A percentile compares a stretch with the other conserved stretches of the same genome.
phyloP scores from a whole-genome alignment of 1,284 basidiomycete species.

The Melampsora larici-populina region DNA sequence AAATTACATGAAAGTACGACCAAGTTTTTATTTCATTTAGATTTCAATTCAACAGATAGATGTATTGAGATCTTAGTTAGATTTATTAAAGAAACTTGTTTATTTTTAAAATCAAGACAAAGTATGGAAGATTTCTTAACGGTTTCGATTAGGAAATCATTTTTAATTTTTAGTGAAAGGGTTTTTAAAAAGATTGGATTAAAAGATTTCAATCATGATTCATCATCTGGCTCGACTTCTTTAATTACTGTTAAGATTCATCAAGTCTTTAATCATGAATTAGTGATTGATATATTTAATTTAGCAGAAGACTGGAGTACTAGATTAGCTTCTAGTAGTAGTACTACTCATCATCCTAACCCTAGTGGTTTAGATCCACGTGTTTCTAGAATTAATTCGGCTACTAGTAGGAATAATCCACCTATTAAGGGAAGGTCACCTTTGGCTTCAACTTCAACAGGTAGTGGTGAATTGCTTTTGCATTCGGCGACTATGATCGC shows the following conservation, averaged over 20 bases:
- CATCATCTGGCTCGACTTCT: neutral
- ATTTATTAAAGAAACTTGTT: conserved; percentile 35
- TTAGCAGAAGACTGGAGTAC: conserved; percentile 40
- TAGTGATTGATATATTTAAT: conserved; percentile 39
- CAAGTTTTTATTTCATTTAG: conserved; percentile 30
- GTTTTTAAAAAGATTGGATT: conserved; percentile 20
- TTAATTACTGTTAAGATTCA: neutral
- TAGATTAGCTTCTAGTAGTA: neutral
- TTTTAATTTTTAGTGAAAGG: conserved; percentile 28
- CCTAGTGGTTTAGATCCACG: conserved; percentile 3
- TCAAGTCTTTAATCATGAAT: conserved; percentile 25
- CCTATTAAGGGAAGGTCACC: neutral
- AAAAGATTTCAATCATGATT: neutral
- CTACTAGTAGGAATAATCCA: conserved; percentile 7
- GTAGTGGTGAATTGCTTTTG: conserved; percentile 25
- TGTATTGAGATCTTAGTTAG: conserved; percentile 30
- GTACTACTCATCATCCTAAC: neutral
- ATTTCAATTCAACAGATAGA: conserved; percentile 15
- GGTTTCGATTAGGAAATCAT: conserved; percentile 40
- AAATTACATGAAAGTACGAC: conserved; percentile 42
- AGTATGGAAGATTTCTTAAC: conserved; percentile 36
- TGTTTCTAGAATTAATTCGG: conserved; percentile 6
- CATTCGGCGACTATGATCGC: conserved; percentile 36
- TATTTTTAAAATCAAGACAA: conserved; percentile 37
- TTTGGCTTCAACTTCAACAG: neutral